phyloP scores from a whole-genome alignment of 306 rosid genomes.

The Quercus engelmannii region DNA sequence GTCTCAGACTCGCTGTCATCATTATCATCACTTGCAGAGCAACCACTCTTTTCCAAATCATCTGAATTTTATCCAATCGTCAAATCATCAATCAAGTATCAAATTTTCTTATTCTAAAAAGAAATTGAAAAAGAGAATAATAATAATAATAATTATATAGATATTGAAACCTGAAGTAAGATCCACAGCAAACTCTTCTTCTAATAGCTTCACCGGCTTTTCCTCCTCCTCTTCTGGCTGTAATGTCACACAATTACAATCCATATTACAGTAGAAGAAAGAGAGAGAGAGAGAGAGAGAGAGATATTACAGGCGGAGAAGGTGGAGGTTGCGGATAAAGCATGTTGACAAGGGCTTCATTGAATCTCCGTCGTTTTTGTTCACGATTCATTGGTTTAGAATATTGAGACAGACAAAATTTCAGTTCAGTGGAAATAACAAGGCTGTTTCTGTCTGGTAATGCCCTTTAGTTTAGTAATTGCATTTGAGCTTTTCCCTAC shows the following conservation, averaged over 20 bases:
- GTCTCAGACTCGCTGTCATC: conserved; percentile 14
- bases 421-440: too few species aligned
- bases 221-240: conserved; percentile 23
- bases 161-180: conserved; percentile 34
- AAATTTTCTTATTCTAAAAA: background rate
- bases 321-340: conserved; percentile 50
- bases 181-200: conserved; percentile 10
- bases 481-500: too few species aligned
- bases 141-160: background rate
- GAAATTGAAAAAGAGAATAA: too few species aligned
- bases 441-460: too few species aligned
- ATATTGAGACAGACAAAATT: background rate
- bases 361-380: conserved; percentile 58
- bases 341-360: conserved; percentile 57
- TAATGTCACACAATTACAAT: background rate
- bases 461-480: too few species aligned
- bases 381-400: conserved; percentile 35
- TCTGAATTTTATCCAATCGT: background rate
- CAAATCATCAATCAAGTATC: background rate
- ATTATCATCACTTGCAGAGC: conserved; percentile 29
- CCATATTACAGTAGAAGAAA: background rate
- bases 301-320: conserved; percentile 15
- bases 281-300: background rate
- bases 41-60: conserved; percentile 22
- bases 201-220: conserved; percentile 6